Base-by-base conservation (phyloP, 257 asterid genomes). In the Ehretia macrophylla region DNA sequence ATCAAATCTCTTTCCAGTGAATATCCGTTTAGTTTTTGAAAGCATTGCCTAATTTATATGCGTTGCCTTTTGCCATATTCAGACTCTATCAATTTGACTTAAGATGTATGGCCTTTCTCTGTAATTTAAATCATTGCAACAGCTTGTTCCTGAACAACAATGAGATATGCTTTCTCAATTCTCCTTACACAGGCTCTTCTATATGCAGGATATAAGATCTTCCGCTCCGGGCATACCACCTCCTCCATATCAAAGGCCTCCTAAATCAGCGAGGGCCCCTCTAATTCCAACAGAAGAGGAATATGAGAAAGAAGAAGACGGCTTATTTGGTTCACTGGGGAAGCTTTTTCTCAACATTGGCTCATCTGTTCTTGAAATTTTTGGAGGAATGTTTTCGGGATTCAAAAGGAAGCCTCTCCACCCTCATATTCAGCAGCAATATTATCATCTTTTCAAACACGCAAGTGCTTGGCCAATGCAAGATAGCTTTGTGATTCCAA, bases 401-500 rank as follows among this genome's bases (percentile, higher is more conserved):
- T 75, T 60, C 50, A 62, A 72, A 46, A 84, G 69, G 65, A 86
- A 77, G 65, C 75, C 88, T 39, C 0, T 60, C 59, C 78, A 71
- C 68, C 68, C 69, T 51, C 83, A 67, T 56, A 49, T 37, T 16
- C 83, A 58, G 56, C 88, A 64, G 22, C 84, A 70, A 5, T 66
- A 63, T 40, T 75, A 71, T 59, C 79, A 70, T 1, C 62, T 70
- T 9, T 60, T 77, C 12, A 72, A 68, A 23, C 78, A 77, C 18
- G 61, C 69, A 8, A 66, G 51, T 1, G 1, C 72, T 8, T 87
- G 95, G 96, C 89, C 96, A 10, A 59, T 70, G 62, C 96, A 85
- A 62, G 96, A 88, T 55, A 88, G 92, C 70, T 88, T 77, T 14
- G 77, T 83, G 32, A 79, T 85, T 42, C 90, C 95, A n/a, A 82